A percentile compares a stretch with the other conserved stretches of the same genome.
phyloP scores from a whole-genome alignment of 225 moss, liverwort and hornwort species.

The Polytrichum commune region DNA sequence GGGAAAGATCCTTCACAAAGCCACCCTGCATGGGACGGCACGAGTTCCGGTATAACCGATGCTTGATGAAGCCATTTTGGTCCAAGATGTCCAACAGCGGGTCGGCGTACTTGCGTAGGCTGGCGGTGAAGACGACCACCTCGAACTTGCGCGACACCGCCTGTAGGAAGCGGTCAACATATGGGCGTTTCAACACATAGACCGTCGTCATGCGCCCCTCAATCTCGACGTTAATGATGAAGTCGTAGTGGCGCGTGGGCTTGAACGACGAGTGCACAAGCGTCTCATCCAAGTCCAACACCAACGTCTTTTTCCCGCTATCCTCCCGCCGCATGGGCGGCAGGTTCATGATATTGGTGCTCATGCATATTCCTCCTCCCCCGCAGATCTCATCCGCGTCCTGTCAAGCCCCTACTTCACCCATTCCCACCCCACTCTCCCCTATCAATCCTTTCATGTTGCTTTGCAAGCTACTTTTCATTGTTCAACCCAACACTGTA shows the following conservation, averaged over 20 bases:
- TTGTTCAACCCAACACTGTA: no score
- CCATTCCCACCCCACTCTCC: no score
- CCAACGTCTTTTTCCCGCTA: slow-evolving; percentile 84
- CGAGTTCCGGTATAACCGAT: slow-evolving; percentile 85
- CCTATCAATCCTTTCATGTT: no score
- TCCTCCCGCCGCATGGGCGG: slow-evolving; percentile 79
- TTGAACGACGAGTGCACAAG: slow-evolving; percentile 97
- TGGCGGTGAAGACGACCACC: slow-evolving; percentile 87
- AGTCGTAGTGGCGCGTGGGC: slow-evolving; percentile 77
- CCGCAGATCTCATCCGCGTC: background rate
- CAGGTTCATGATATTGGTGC: slow-evolving; percentile 50
- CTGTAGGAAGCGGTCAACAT: slow-evolving; percentile 77
- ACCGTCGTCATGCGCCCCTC: slow-evolving; percentile 80
- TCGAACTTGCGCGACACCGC: slow-evolving; percentile 70
- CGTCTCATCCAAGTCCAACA: slow-evolving; percentile 92
- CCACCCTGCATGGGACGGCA: slow-evolving; percentile 85
- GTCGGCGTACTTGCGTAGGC: slow-evolving; percentile 92
- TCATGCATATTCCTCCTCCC: background rate
- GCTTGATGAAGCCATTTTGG: slow-evolving; percentile 38
- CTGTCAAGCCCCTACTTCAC: no score
- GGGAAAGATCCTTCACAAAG: slow-evolving; percentile 80
- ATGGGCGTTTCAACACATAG: slow-evolving; percentile 82
- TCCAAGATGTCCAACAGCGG: slow-evolving; percentile 80
- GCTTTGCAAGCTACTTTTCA: no score
- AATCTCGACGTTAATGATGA: slow-evolving; percentile 83